A percentile compares a stretch with the other conserved stretches of the same genome.
phyloP scores from a whole-genome alignment of 1,284 basidiomycete species.

The Naganishia cerealis region DNA sequence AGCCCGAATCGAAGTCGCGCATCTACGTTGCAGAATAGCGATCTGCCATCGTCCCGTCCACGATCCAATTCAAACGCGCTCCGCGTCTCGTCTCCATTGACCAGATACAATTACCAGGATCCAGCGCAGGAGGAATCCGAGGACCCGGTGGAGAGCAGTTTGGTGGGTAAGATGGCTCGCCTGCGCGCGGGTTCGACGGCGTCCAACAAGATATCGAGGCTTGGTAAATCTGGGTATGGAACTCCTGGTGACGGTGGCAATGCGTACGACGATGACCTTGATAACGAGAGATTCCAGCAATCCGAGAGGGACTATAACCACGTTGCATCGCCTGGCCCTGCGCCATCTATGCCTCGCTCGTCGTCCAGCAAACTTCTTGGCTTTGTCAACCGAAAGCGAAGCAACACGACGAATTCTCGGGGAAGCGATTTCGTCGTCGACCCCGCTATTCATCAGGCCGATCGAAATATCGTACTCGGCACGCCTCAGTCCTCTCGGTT shows the following conservation, averaged over 20 bases:
- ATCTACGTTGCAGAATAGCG: constrained; percentile 15
- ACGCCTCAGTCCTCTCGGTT: neutral
- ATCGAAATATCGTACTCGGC: constrained; percentile 13
- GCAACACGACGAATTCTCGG: constrained; percentile 26
- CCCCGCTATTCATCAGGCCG: constrained; percentile 17
- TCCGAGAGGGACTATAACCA: constrained; percentile 6
- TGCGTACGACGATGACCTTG: neutral
- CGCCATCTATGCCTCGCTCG: constrained; percentile 5
- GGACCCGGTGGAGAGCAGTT: constrained; percentile 41
- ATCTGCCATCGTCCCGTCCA: constrained; percentile 17
- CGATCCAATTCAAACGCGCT: constrained; percentile 10
- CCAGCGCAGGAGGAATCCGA: constrained; percentile 46
- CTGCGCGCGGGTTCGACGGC: constrained; percentile 22
- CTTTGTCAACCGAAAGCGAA: constrained; percentile 29
- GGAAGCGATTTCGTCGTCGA: constrained; percentile 31
- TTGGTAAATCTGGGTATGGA: constrained; percentile 4
- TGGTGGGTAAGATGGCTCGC: constrained; percentile 39
- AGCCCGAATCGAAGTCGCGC: constrained; percentile 24
- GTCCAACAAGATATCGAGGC: neutral
- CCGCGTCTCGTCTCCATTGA: constrained; percentile 15
- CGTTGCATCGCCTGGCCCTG: neutral
- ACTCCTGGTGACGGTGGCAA: neutral
- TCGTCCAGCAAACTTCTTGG: constrained; percentile 27
- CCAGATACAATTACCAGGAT: constrained; percentile 9
- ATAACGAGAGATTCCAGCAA: neutral